Evolutionary conservation across 495 filamentous ascomycete genomes (phyloP).

Genomic region (Aspergillus diversus): DNA sequence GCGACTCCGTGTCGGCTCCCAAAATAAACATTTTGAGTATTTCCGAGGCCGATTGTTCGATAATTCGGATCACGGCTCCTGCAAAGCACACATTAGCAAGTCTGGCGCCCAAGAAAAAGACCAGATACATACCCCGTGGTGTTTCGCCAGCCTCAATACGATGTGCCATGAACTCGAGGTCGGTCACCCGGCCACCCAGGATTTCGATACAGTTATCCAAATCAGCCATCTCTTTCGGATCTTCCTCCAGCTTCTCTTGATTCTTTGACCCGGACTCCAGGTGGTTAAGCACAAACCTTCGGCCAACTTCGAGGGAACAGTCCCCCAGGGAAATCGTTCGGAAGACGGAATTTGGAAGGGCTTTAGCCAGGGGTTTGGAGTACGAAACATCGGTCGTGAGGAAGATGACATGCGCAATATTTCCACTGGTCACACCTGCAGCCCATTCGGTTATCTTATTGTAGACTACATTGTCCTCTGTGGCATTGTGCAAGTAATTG

Average conservation of each 20-base stretch:
- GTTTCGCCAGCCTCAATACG: conserved; percentile 90
- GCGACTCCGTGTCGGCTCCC: conserved; percentile 43
- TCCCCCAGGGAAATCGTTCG: conserved; percentile 83
- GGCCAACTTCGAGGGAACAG: conserved; percentile 81
- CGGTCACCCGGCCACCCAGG: conserved; percentile 87
- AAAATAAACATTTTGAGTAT: conserved; percentile 93
- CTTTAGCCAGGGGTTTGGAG: conserved; percentile 83
- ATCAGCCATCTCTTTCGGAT: conserved; percentile 54
- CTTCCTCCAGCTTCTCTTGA: conserved; percentile 38
- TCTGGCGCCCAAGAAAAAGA: background rate
- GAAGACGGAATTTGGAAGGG: conserved; percentile 89
- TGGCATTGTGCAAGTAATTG: conserved; percentile 84
- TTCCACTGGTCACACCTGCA: conserved; percentile 80
- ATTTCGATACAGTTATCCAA: conserved; percentile 81
- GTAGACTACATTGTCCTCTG: conserved; percentile 75
- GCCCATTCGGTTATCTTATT: conserved; percentile 94
- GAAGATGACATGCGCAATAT: conserved; percentile 95
- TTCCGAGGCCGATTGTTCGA: conserved; percentile 83
- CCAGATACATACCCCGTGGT: conserved; percentile 55
- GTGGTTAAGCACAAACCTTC: conserved; percentile 86
- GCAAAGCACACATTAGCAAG: conserved; percentile 24
- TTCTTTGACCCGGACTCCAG: conserved; percentile 58
- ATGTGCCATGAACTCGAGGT: conserved; percentile 89
- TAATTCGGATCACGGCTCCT: conserved; percentile 87
- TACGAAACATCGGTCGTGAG: conserved; percentile 91